These are phyloP conservation scores for Grigorovia jiainica DNA, from an alignment of 805 yeast genomes.

Conservation along the genomic window DNA sequence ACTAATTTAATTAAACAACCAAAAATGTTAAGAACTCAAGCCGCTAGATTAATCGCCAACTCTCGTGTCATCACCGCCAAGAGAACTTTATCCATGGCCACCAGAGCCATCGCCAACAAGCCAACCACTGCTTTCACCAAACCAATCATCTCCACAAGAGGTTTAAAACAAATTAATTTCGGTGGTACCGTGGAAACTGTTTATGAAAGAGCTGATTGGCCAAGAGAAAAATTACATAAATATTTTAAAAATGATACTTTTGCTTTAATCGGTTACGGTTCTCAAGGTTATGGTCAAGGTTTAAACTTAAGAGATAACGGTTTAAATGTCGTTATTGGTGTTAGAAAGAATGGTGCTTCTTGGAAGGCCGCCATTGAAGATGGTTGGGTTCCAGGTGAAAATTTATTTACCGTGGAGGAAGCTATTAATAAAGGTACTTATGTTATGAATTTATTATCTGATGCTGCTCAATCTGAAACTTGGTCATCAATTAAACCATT, in stretches of 20 bases:
- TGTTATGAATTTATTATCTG: slow-evolving; percentile 96
- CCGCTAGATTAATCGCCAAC: slow-evolving; percentile 33
- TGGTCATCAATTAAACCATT: slow-evolving; percentile 83
- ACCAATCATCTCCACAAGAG: slow-evolving; percentile 61
- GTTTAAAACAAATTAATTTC: slow-evolving; percentile 92
- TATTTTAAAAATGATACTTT: slow-evolving; percentile 97
- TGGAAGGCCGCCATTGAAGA: slow-evolving; percentile 99
- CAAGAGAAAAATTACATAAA: slow-evolving; percentile 87
- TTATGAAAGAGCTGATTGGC: slow-evolving; percentile 99
- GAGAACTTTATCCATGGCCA: slow-evolving; percentile 54
- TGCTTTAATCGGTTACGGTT: slow-evolving; percentile 98
- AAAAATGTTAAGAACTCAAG: slow-evolving; percentile 35
- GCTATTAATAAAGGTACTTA: slow-evolving; percentile 88
- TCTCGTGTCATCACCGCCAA: slow-evolving; percentile 41
- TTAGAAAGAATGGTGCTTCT: slow-evolving; percentile 96
- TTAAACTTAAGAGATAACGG: slow-evolving; percentile 99
- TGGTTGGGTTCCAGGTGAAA: slow-evolving; percentile 99
- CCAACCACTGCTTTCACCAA: slow-evolving; percentile 44
- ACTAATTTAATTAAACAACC: not conserved
- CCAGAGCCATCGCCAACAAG: slow-evolving; percentile 40
- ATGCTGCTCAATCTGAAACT: slow-evolving; percentile 99
- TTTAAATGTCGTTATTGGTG: slow-evolving; percentile 95
- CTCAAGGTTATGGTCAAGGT: slow-evolving; percentile 99
- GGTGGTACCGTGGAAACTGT: slow-evolving; percentile 93
- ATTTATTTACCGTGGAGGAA: slow-evolving; percentile 88